These are phyloP conservation scores for Trichoderma koningii DNA, from an alignment of 2,329 filamentous ascomycete species.

Conservation along the genomic window DNA sequence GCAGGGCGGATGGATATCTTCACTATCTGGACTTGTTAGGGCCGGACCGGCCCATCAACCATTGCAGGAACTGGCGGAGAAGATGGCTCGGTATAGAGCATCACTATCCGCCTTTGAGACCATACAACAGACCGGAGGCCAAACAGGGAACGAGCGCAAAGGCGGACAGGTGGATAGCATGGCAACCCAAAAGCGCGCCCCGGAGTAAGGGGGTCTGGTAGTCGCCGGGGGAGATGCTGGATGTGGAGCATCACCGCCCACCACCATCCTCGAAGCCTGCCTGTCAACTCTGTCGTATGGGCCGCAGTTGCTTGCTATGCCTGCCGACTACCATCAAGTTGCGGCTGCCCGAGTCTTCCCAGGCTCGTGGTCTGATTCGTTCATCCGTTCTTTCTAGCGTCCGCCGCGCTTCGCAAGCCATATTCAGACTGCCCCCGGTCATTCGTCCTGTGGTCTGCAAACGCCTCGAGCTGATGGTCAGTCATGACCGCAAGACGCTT, in stretches of 20 bases:
- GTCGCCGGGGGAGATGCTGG: neutral
- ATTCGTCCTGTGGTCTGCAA: neutral
- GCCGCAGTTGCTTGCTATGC: neutral
- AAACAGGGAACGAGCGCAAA: neutral
- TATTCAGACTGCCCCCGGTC: neutral
- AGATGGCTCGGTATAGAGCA: neutral
- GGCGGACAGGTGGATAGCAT: too few species aligned
- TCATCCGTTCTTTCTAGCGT: neutral
- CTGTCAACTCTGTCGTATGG: neutral
- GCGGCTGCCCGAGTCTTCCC: neutral
- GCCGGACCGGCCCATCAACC: neutral
- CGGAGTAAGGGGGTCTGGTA: neutral
- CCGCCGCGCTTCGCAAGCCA: neutral
- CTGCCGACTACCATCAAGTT: neutral
- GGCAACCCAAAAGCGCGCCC: neutral
- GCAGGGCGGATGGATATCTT: neutral
- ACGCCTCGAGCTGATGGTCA: too few species aligned
- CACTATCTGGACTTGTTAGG: neutral
- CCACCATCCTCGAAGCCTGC: neutral
- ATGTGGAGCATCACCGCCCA: slow-evolving; percentile 1
- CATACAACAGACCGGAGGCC: neutral
- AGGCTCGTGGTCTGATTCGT: neutral
- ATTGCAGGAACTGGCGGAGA: neutral
- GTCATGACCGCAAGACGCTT: neutral
- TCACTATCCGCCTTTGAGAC: neutral